Base-by-base conservation (phyloP, 2,329 filamentous ascomycete species). In the Apiospora pterosperma region DNA sequence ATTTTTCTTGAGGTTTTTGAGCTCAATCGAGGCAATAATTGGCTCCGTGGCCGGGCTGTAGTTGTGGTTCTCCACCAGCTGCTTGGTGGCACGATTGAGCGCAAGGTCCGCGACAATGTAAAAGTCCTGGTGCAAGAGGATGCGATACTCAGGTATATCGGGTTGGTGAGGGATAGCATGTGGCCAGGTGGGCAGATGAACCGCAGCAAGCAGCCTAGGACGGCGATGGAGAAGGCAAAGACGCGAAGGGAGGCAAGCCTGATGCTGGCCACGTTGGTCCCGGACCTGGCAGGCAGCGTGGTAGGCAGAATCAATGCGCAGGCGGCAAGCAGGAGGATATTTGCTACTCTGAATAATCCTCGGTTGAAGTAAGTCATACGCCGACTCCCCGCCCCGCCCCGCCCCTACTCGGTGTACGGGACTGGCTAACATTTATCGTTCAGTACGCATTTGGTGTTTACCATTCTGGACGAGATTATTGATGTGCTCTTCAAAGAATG, bases 1-100 rank as follows among this genome's bases (percentile, higher is more conserved):
- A 90, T 99, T 66, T 99, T 99, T 78, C 86, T 99, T 19, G 96
- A 99, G 75, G 88, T 93, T 0, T 99, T 99, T 74, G 94, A 97
- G 74, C 85, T 99, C 42, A 97, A 97, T 76, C 90, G 91, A 66
- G 94, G 95, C 44, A 97, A 96, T 78, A 98, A 97, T 77, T 99
- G 96, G 96, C 87, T 99, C 4, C 91, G 96, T 44, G 96, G 96
- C 0, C 89, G 96, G 25, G 96, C 96, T 0, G 96, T 98, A 1
- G 95, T 99, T 5, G 93, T 99, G 11, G 95, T 99, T 2, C 84
- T 99, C 23, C 96, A 99, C 74, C 96, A 99, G 77, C 86, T 99
- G 6, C 88, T 99, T 1, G 96, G 96, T 16, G 95, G 96, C 25
- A 98, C 96, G 0, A 96, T 99, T 67, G 96, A 99, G 79, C 90